Percentiles rank a stretch among this genome's conserved stretches.
These are phyloP conservation scores for Cercospora berteroae DNA, from an alignment of 2,329 filamentous ascomycete genomes.

Conservation along the genomic window DNA sequence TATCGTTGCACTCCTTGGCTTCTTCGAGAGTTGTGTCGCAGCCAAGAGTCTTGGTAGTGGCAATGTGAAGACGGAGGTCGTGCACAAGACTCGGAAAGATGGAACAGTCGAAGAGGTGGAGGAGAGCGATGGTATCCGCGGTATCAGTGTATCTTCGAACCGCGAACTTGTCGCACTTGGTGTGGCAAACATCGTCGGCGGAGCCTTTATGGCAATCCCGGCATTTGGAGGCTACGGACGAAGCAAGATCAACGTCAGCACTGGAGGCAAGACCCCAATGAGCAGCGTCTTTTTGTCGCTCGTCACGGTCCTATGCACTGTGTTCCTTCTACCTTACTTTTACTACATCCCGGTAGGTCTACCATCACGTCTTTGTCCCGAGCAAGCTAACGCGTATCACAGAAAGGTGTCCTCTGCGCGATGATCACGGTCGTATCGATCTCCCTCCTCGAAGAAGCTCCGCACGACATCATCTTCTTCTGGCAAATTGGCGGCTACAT, in stretches of 20 bases:
- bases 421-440: conserved; percentile 96
- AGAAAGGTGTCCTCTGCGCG: conserved; percentile 90
- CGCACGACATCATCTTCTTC: conserved; percentile 90
- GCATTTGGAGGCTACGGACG: conserved; percentile 94
- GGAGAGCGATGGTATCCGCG: conserved; percentile 59
- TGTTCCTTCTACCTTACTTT: conserved; percentile 84
- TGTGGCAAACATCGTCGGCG: conserved; percentile 83
- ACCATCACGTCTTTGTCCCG: background rate
- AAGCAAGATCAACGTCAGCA: conserved; percentile 91
- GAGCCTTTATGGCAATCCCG: conserved; percentile 87
- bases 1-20: conserved; percentile 90
- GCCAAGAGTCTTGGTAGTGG: conserved; percentile 78
- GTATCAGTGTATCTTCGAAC: conserved; percentile 83
- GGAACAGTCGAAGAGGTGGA: conserved; percentile 35
- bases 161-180: conserved; percentile 90
- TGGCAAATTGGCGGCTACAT: conserved; percentile 78
- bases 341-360: conserved; percentile 86
- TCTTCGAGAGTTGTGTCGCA: conserved; percentile 95
- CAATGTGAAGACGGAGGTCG: conserved; percentile 50
- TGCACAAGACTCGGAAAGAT: conserved; percentile 45
- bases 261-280: conserved; percentile 90
- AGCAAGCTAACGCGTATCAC: conserved; percentile 6
- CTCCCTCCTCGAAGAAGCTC: conserved; percentile 91
- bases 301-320: conserved; percentile 75
- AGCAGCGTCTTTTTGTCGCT: conserved; percentile 82